phyloP scores from a whole-genome alignment of 306 rosid genomes.

The Notholithocarpus densiflorus region DNA sequence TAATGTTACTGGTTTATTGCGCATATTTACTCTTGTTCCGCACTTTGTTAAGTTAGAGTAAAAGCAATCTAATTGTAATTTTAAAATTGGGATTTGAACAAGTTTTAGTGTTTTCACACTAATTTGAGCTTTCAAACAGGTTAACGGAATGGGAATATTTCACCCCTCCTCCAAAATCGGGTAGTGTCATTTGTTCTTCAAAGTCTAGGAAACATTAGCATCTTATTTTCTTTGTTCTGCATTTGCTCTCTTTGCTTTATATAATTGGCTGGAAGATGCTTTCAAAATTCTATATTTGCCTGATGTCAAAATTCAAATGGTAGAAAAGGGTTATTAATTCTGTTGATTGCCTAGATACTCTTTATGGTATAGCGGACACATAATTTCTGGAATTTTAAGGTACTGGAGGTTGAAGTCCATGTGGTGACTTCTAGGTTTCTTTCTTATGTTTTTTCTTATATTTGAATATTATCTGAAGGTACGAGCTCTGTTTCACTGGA shows the following conservation, averaged over 20 bases:
- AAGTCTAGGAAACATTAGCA: too few relatives aligned
- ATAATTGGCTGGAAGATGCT: neutral
- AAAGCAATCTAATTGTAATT: too few relatives aligned
- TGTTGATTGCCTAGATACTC: neutral
- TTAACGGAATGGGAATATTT: neutral
- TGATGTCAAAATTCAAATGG: neutral
- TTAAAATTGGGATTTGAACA: too few relatives aligned
- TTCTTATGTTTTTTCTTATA: neutral
- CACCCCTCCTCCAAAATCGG: neutral
- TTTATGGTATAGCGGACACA: neutral
- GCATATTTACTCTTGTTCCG: too few relatives aligned
- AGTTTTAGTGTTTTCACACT: neutral
- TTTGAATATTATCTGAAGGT: conserved; percentile 45
- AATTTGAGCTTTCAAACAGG: neutral
- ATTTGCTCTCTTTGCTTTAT: neutral
- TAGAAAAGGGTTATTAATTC: neutral
- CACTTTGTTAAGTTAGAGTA: too few relatives aligned
- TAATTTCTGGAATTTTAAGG: conserved; percentile 3
- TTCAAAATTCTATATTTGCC: neutral
- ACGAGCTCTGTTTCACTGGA: conserved; percentile 80
- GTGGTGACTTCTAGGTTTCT: neutral
- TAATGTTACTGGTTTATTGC: too few relatives aligned
- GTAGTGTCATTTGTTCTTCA: too few relatives aligned
- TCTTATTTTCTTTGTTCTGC: too few relatives aligned
- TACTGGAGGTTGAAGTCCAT: conserved; percentile 11